Base-by-base conservation (phyloP, 2,329 filamentous ascomycete genomes). In the Spiromastix sp. region DNA sequence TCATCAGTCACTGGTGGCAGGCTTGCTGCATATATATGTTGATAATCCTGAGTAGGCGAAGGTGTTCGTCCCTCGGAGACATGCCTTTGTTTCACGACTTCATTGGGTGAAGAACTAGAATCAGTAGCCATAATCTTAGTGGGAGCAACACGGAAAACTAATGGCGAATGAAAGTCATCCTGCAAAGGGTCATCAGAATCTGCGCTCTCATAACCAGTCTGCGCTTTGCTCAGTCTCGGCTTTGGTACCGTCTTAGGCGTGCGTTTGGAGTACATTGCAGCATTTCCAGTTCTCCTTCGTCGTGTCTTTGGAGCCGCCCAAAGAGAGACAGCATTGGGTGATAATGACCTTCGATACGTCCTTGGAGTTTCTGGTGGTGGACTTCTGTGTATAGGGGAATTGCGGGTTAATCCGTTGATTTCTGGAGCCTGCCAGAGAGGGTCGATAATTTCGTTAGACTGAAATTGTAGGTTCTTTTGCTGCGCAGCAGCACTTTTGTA, bases 101-200 rank as follows among this genome's bases (percentile, higher is more conserved):
- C n/a, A n/a, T n/a, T n/a, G n/a, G n/a, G n/a, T n/a, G n/a, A n/a
- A n/a, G n/a, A n/a, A n/a, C n/a, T n/a, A n/a, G n/a, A n/a, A n/a
- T n/a, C n/a, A n/a, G n/a, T n/a, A n/a, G n/a, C n/a, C n/a, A n/a
- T n/a, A n/a, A n/a, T n/a, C n/a, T n/a, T n/a, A n/a, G n/a, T n/a
- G n/a, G n/a, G n/a, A n/a, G n/a, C n/a, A n/a, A n/a, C n/a, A n/a
- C n/a, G n/a, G n/a, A n/a, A n/a, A n/a, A n/a, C n/a, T n/a, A n/a
- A n/a, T n/a, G n/a, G n/a, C n/a, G n/a, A n/a, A n/a, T n/a, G n/a
- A n/a, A n/a, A n/a, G 18, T 48, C 44, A 27, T 61, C 55, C 37
- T 60, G 57, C 34, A 63, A 47, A 29, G 60, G 60, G 39, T 63
- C 60, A 42, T 63, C 60, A n/a, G 60, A 63, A 41, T 63, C 60